These are phyloP conservation scores for Phytophthora kernoviae DNA, from an alignment of 352 stramenopile species.

Conservation along the genomic window DNA sequence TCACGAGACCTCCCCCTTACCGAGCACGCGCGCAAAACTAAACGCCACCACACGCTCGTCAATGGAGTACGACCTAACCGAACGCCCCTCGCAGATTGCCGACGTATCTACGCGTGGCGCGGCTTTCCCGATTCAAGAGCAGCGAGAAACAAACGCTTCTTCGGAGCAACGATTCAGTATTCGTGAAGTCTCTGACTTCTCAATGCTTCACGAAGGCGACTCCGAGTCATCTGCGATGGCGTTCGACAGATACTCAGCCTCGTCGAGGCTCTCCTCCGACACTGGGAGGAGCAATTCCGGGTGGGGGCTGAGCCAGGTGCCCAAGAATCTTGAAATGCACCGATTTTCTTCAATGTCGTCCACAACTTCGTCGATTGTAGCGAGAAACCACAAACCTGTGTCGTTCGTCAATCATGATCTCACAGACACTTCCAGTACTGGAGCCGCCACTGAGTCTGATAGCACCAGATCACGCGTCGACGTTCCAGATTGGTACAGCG, in stretches of 20 bases:
- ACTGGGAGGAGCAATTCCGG: slow-evolving; percentile 26
- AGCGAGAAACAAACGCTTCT: slow-evolving; percentile 27
- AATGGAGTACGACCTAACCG: slow-evolving; percentile 28
- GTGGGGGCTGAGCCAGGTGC: slow-evolving; percentile 18
- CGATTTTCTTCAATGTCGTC: slow-evolving; percentile 53
- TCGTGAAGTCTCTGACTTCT: slow-evolving; percentile 33
- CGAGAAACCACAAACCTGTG: slow-evolving; percentile 29
- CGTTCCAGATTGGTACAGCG: slow-evolving; percentile 56
- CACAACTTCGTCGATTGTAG: slow-evolving; percentile 26
- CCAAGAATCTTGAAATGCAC: slow-evolving; percentile 30
- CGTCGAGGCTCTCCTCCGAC: slow-evolving; percentile 34
- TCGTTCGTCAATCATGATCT: slow-evolving; percentile 39
- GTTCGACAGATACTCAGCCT: slow-evolving; percentile 29
- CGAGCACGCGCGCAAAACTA: slow-evolving; percentile 22
- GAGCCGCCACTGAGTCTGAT: slow-evolving; percentile 1
- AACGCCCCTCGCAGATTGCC: slow-evolving; percentile 22
- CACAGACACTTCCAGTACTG: slow-evolving; percentile 16
- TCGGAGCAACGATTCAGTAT: slow-evolving; percentile 34
- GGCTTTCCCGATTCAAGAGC: background rate
- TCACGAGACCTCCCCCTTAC: slow-evolving; percentile 30
- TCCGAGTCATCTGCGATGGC: slow-evolving; percentile 19
- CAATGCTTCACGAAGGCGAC: slow-evolving; percentile 19
- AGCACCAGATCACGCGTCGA: slow-evolving; percentile 27
- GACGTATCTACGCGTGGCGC: slow-evolving; percentile 10
- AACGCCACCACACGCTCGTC: slow-evolving; percentile 27